Evolutionary conservation across 108 stramenopile species (phyloP), one percentile per base, ranked within the genome.

Genomic region (Cylindrotheca closterium): DNA sequence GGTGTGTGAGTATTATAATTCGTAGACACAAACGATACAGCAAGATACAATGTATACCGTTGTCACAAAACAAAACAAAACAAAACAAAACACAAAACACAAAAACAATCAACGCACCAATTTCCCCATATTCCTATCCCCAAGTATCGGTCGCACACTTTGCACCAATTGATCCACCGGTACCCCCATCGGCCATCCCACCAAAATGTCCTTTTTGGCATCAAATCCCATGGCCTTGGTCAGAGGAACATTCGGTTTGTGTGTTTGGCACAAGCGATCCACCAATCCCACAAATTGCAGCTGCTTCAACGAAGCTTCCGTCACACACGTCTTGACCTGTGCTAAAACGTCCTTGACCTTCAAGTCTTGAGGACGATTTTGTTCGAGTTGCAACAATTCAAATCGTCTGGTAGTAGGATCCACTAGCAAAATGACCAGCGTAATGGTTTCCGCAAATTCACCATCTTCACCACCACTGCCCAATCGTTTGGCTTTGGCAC

Each of bases 381-480:
- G 87, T 61, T 92, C 91, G 18, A 92, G 84, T 67, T 92, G 91
- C 46, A 92, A 70, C 18, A 92, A 63, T 66, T 92, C 91, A 75
- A 92, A 92, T 24, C 85, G 78, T 22, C 81, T 76, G 1, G 87
- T 79, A n/a, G 59, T 52, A 15, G 85, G 87, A 47, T 92, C 91
- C 79, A 92, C 80, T 4, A 92, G 64, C 17, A 92, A 81, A 7
- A 92, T 63, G 42, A 92, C 63, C 1, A 92, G 47, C 30, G 29
- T 37, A 7, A 67, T 25, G 21, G 65, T 33, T n/a, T 26, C 29
- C 10, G 7, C 54, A 51, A 65, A 65, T 15, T 65, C 63, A 0
- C 63, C 63, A 4, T 12, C 2, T 32, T 65, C 63, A 30, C 23
- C 52, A 3, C 12, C 51, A 26, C 25, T 29, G 24, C n/a, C 23